These are phyloP conservation scores for Cardiospermum halicacabum DNA, from an alignment of 345 rosid species.

Conservation along the genomic window DNA sequence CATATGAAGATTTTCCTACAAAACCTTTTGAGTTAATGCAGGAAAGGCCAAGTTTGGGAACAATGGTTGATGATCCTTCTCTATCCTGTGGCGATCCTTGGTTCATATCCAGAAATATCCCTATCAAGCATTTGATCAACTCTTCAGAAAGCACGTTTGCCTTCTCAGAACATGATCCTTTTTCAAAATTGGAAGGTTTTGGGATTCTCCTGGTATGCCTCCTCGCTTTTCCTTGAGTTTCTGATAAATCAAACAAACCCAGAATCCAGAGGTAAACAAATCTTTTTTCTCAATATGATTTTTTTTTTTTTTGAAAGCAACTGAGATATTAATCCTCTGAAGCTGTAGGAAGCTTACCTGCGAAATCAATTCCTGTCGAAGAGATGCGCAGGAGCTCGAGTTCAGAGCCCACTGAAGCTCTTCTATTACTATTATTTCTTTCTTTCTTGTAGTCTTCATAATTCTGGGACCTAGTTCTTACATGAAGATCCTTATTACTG, in stretches of 20 bases:
- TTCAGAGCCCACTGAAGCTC: constrained; percentile 64
- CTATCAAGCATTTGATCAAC: constrained; percentile 59
- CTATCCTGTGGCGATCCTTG: constrained; percentile 29
- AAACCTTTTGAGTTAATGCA: constrained; percentile 45
- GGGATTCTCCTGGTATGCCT: constrained; percentile 35
- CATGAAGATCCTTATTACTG: constrained; percentile 25
- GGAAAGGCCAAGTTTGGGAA: constrained; percentile 49
- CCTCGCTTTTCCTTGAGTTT: constrained; percentile 36
- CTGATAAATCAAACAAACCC: constrained; percentile 29
- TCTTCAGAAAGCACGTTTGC: constrained; percentile 79
- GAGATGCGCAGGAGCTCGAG: constrained; percentile 39
- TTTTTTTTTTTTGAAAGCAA: neutral
- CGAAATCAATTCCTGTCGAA: constrained; percentile 39
- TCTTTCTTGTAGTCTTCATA: constrained; percentile 37
- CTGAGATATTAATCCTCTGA: neutral
- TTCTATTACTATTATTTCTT: constrained; percentile 36
- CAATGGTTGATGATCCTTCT: constrained; percentile 33
- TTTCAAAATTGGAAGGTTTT: constrained; percentile 27
- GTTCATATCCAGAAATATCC: constrained; percentile 65
- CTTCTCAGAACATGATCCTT: constrained; percentile 37
- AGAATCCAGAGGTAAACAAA: constrained; percentile 2
- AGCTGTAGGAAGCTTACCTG: constrained; percentile 34
- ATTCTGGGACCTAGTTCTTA: constrained; percentile 45
- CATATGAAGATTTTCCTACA: constrained; percentile 24
- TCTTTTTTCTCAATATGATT: neutral